These are phyloP conservation scores for Luffa aegyptiaca DNA, from an alignment of 306 rosid species.

Conservation along the genomic window DNA sequence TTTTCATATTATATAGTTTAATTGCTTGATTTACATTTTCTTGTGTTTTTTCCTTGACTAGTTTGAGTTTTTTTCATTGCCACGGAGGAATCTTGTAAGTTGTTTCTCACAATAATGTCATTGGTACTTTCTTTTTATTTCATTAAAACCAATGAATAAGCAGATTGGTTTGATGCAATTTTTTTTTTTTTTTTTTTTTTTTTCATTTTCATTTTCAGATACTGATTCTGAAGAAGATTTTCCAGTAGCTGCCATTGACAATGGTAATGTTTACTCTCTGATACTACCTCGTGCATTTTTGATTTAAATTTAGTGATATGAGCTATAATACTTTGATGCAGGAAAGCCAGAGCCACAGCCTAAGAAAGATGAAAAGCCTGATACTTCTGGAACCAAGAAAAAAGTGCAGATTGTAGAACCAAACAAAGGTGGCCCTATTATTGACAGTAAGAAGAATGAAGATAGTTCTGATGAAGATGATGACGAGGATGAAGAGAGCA, in stretches of 20 bases:
- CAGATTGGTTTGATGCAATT: neutral
- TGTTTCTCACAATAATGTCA: neutral
- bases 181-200: neutral
- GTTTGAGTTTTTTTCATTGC: neutral
- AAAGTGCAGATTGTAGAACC: slow-evolving; percentile 24
- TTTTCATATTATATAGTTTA: neutral
- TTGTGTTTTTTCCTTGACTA: slow-evolving; percentile 31
- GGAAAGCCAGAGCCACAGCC: slow-evolving; percentile 19
- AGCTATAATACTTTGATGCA: neutral
- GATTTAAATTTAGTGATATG: neutral
- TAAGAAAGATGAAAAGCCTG: slow-evolving; percentile 15
- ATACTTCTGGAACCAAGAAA: slow-evolving; percentile 12
- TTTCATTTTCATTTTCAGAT: slow-evolving; percentile 16
- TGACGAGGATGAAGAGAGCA: slow-evolving; percentile 27
- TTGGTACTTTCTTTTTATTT: neutral
- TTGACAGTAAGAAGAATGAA: slow-evolving; percentile 16
- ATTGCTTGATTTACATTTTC: slow-evolving; percentile 7
- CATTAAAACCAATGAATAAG: neutral
- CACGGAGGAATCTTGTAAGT: slow-evolving; percentile 3
- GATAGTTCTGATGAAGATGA: slow-evolving; percentile 26
- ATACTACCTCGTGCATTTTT: neutral
- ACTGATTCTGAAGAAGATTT: slow-evolving; percentile 27
- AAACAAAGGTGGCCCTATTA: slow-evolving; percentile 15
- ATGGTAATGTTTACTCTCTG: slow-evolving; percentile 23
- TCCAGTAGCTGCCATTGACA: slow-evolving; percentile 13